Conservation (phyloP, 2,329 filamentous ascomycete genomes). For the Phoma sp. region DNA sequence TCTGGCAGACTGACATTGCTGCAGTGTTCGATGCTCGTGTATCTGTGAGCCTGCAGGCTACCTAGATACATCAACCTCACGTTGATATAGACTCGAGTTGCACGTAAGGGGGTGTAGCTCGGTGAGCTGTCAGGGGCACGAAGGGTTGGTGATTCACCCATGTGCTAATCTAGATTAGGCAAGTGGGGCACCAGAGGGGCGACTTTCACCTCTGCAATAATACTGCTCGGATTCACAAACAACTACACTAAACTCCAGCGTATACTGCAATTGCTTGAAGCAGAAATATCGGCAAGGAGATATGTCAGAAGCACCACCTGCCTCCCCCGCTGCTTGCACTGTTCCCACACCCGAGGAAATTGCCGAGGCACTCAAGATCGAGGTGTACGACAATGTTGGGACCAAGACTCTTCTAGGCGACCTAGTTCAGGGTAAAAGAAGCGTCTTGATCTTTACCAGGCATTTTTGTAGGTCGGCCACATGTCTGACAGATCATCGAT, state of each 20-base stretch:
- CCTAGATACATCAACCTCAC: too few species aligned
- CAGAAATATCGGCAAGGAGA: background rate
- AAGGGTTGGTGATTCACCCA: too few species aligned
- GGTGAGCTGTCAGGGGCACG: too few species aligned
- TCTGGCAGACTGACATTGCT: background rate
- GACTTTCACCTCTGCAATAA: too few species aligned
- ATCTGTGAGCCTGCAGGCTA: too few species aligned
- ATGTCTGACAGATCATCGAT: background rate
- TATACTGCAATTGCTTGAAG: background rate
- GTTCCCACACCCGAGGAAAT: slow-evolving; percentile 13
- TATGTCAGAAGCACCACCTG: background rate
- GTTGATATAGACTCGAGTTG: too few species aligned
- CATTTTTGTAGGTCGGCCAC: slow-evolving; percentile 26
- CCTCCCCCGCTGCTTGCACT: background rate
- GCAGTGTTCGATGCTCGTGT: background rate
- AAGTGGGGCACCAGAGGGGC: too few species aligned
- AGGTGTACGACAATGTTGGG: slow-evolving; percentile 28
- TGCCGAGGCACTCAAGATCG: slow-evolving; percentile 18
- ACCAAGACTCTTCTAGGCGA: slow-evolving; percentile 20
- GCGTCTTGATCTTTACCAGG: slow-evolving; percentile 27
- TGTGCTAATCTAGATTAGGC: too few species aligned
- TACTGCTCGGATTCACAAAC: too few species aligned
- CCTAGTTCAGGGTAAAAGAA: slow-evolving; percentile 23
- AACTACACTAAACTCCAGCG: too few species aligned
- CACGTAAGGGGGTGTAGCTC: too few species aligned